Evolutionary conservation across 192 early-diverging fungal species (phyloP), one percentile per base, ranked within the genome.

Genomic region (Backusella morwellensis): DNA sequence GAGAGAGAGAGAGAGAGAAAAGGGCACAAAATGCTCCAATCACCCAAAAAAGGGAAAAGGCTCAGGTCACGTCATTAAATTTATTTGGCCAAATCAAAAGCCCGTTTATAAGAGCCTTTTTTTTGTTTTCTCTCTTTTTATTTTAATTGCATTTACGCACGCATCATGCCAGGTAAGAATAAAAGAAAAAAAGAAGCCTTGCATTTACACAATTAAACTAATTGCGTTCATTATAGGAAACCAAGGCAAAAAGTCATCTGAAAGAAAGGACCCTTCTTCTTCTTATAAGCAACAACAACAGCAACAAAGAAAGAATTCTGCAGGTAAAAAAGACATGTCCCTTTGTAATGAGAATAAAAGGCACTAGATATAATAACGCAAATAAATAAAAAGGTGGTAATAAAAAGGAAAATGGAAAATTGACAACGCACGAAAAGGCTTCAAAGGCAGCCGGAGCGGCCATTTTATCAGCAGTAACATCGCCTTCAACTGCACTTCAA

Each of bases 381-480:
- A 23, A 26, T 44, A 17, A 44, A 44, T 17, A 44, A 44, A 44
- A 50, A 71, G 26, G n/a, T 32, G 41, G 21, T 41, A 41, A 26
- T 44, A 71, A 71, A 47, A 71, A 47, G 29, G 70, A 71, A 19
- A 71, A 47, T 71, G 36, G 36, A 5, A 70, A 70, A 4, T 36
- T n/a, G 15, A 21, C 68, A 23, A 26, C 70, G 17, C 47, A 69
- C 35, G 36, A 69, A 38, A 35, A 47, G 41, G 36, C 17, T 17
- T 36, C 70, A 47, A 40, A 71, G 23, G 70, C 70, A 71, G 70
- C 70, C 6, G 70, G 70, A 71, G 70, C 70, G 41, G 70, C 70
- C 19, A 71, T 71, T 41, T 71, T 71, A 47, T 71, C 70, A 71
- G 70, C 70, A 50, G 70, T 71, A 21, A 71, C 70, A 11, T 71